Percentiles rank a stretch among this genome's conserved stretches.
Evolutionary conservation across 2,329 filamentous ascomycete genomes (phyloP).

Genomic region (Pseudovirgaria hyperparasitica): DNA sequence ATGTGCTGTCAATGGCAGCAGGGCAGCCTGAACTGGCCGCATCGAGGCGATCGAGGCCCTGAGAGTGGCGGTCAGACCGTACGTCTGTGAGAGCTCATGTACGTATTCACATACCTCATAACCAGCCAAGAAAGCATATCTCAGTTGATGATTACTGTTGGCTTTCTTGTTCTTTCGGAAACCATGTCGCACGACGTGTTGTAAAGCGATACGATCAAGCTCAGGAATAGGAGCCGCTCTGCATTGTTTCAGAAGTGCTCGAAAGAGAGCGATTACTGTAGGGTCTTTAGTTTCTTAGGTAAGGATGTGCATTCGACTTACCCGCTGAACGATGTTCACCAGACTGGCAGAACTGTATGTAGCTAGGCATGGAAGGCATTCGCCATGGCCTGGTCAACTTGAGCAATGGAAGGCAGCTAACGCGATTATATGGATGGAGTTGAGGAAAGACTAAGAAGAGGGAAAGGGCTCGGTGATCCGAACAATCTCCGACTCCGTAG

Average conservation of each 20-base stretch:
- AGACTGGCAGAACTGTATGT: conserved; percentile 32
- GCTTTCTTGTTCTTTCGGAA: conserved; percentile 50
- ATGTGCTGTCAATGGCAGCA: conserved; percentile 14
- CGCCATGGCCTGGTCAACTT: too few species aligned
- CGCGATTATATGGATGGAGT: neutral
- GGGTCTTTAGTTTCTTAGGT: conserved; percentile 3
- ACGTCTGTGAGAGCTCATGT: neutral
- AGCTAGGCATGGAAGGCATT: conserved; percentile 32
- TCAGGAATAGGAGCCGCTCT: conserved; percentile 39
- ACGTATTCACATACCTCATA: conserved; percentile 41
- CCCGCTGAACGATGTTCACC: conserved; percentile 40
- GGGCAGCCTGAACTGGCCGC: conserved; percentile 22
- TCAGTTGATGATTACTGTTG: conserved; percentile 47
- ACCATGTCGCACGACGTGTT: conserved; percentile 45
- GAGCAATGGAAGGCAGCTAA: too few species aligned
- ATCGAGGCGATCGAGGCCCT: conserved; percentile 32
- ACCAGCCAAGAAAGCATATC: conserved; percentile 50
- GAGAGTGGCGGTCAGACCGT: conserved; percentile 6
- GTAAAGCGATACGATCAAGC: conserved; percentile 39
- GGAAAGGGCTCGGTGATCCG: too few species aligned
- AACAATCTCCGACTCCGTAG: too few species aligned
- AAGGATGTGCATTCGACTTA: conserved; percentile 12
- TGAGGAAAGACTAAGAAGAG: too few species aligned
- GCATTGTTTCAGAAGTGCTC: conserved; percentile 52
- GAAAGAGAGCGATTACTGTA: conserved; percentile 57